Evolutionary conservation across 2,329 filamentous ascomycete genomes (phyloP).

Genomic region (Ceratocystis diversiconidia): DNA sequence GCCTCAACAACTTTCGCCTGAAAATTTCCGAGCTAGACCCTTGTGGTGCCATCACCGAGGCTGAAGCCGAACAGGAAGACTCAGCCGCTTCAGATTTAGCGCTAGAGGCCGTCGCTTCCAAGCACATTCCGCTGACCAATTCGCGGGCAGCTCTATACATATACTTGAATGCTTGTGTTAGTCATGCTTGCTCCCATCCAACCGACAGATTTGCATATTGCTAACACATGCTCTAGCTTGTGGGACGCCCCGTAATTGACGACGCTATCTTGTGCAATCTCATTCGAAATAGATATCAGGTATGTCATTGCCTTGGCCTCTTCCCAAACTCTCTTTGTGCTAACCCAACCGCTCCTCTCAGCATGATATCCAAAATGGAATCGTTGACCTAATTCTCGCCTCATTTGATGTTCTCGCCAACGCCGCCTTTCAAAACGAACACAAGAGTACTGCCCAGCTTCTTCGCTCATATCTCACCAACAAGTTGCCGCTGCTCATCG

Average conservation of each 20-base stretch:
- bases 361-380: conserved; percentile 63
- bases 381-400: conserved; percentile 71
- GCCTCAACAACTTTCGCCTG: conserved; percentile 44
- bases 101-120: conserved; percentile 39
- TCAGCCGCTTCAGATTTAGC: conserved; percentile 35
- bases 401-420: conserved; percentile 85
- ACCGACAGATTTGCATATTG: not conserved
- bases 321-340: not conserved
- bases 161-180: conserved; percentile 67
- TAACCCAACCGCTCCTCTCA: conserved; percentile 24
- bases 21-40: conserved; percentile 39
- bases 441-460: conserved; percentile 48
- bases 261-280: conserved; percentile 66
- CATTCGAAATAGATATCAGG: conserved; percentile 71
- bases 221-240: conserved; percentile 41
- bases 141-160: conserved; percentile 74
- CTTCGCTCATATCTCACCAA: conserved; percentile 76
- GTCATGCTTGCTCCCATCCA: conserved; percentile 22
- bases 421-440: conserved; percentile 55
- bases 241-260: conserved; percentile 69
- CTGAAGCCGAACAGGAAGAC: conserved; percentile 21
- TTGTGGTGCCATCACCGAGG: not conserved
- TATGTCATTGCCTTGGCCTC: conserved; percentile 27
- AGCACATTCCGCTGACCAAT: conserved; percentile 56
- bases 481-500: conserved; percentile 42